phyloP scores from a whole-genome alignment of 1,284 basidiomycete species.

The Heterobasidion annosum region DNA sequence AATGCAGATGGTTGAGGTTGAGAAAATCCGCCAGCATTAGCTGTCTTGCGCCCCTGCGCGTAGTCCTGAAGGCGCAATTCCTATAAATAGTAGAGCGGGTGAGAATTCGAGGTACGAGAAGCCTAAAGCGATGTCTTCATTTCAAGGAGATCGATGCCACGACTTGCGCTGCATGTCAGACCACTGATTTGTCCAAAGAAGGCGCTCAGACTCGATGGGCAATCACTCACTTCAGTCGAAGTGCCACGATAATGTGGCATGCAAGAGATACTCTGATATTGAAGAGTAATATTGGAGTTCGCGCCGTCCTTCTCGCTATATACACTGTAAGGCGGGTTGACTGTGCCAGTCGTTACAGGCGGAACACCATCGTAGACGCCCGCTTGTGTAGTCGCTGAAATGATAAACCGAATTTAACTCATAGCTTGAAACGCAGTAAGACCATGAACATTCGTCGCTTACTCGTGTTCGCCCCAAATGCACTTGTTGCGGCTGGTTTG shows the following conservation, averaged over 20 bases:
- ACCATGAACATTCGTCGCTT: neutral
- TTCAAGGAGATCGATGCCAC: no score
- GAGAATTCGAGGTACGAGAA: neutral
- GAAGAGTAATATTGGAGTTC: conserved; percentile 31
- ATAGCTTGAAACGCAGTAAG: neutral
- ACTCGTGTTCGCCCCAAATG: conserved; percentile 14
- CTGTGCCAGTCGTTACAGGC: conserved; percentile 54
- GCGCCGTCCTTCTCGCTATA: conserved; percentile 53
- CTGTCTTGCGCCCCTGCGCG: conserved; percentile 64
- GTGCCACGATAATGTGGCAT: conserved; percentile 60
- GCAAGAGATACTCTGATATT: conserved; percentile 69
- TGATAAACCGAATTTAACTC: neutral
- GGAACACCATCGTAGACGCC: conserved; percentile 23
- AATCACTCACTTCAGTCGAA: conserved; percentile 56
- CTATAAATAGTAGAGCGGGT: conserved; percentile 22
- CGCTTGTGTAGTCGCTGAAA: conserved; percentile 12
- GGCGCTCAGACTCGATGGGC: conserved; percentile 2
- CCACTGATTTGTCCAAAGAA: conserved; percentile 10
- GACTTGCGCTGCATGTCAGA: neutral
- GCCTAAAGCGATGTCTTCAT: conserved; percentile 4
- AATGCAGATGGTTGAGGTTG: conserved; percentile 35
- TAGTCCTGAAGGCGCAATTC: conserved; percentile 73
- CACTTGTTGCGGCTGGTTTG: conserved; percentile 18
- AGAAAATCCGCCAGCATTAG: conserved; percentile 33
- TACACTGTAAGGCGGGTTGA: conserved; percentile 45